Conservation (phyloP, 192 early-diverging fungal genomes). For the Coemansia sp. region DNA sequence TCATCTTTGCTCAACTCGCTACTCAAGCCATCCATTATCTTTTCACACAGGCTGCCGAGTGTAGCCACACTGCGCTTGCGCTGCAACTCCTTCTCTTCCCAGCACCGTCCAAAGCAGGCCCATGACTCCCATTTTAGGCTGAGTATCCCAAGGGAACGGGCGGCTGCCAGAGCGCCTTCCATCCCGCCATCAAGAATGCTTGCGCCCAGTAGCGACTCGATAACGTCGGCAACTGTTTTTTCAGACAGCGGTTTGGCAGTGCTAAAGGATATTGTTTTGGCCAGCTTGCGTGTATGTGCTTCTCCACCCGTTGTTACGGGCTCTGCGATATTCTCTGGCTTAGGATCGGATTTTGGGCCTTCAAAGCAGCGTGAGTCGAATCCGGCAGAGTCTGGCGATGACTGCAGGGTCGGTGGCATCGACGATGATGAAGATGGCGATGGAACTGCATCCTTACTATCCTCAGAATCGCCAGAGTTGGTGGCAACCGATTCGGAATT, state of each 20-base stretch:
- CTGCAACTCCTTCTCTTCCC: constrained; percentile 9
- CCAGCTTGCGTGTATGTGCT: background rate
- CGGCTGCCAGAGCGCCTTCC: constrained; percentile 52
- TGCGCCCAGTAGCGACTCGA: constrained; percentile 82
- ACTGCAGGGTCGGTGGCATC: background rate
- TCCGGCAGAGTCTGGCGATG: background rate
- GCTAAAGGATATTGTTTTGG: background rate
- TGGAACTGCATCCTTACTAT: background rate
- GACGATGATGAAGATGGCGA: background rate
- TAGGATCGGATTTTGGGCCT: no score
- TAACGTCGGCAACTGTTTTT: constrained; percentile 80
- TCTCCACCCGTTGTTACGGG: background rate
- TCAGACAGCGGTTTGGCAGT: constrained; percentile 54
- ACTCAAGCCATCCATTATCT: constrained; percentile 1
- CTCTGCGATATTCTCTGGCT: no score
- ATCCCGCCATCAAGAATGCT: constrained; percentile 59
- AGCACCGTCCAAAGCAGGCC: constrained; percentile 17
- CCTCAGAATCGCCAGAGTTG: background rate
- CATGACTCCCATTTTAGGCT: constrained; percentile 27
- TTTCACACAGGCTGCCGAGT: constrained; percentile 10
- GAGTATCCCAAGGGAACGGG: constrained; percentile 54
- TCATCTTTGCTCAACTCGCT: constrained; percentile 6
- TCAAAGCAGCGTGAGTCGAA: background rate
- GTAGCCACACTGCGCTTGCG: constrained; percentile 15
- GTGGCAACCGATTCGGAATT: background rate